Evolutionary conservation across 2,329 filamentous ascomycete genomes (phyloP), one percentile per base, ranked within the genome.

Genomic region (Colletotrichum filicis): DNA sequence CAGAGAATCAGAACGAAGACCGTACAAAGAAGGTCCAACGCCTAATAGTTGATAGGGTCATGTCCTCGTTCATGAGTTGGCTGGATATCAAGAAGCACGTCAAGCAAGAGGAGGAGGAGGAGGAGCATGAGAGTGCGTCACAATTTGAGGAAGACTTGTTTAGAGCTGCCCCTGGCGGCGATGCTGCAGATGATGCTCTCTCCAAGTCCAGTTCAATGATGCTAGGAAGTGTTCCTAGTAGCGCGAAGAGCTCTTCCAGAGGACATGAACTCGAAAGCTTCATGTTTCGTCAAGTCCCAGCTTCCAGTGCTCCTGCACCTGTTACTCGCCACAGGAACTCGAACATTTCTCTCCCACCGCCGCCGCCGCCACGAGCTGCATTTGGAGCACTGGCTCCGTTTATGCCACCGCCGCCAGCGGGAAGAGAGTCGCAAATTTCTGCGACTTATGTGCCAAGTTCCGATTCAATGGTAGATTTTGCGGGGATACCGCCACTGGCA

Each of bases 31-130:
- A 7, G 4, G 7, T 37, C 1, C 70, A 72, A 16, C n/a, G n/a
- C 9, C 32, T 64, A 30, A 74, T 74, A 30, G 59, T 74, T 1
- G 68, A 74, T 52, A 72, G 37, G 12, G 30, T 63, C 42, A 74
- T 74, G 71, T 68, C 62, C 0, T 46, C 68, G 1, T 74, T 74
- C 53, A 67, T 72, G 59, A 22, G 42, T 53, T 74, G 71, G 71
- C 57, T 74, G 14, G 68, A 74, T 26, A 46, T 59, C 12, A 71
- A 60, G 30, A 52, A 72, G 24, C 63, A 55, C 1, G 22, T 68
- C 22, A 62, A 62, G 7, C 42, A 2, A 49, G 42, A n/a, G 58
- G 19, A 24, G 12, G 42, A n/a, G 58, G 19, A 24, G 12, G 28
- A 68, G n/a, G 16, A 37, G 8, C 32, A 32, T 1, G 14, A 7